Conservation (phyloP, 495 filamentous ascomycete genomes). For the Haplographium delicatum region DNA sequence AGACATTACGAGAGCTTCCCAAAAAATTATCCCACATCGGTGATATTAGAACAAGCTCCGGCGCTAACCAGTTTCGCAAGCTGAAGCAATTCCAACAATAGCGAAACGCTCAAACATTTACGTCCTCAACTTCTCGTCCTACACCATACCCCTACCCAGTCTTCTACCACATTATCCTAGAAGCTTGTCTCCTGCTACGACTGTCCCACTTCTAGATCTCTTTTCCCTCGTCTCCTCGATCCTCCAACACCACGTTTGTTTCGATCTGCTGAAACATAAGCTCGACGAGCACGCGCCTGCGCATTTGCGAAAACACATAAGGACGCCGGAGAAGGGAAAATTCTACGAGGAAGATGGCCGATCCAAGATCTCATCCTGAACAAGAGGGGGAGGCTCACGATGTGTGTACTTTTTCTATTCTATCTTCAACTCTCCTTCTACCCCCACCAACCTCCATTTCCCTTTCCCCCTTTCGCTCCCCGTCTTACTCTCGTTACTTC, state of each 20-base stretch:
- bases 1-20: too few species aligned
- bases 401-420: slow-evolving; percentile 21
- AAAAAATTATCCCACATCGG: slow-evolving; percentile 14
- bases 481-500: too few species aligned
- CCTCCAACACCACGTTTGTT: too few species aligned
- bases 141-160: background rate
- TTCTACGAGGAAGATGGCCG: slow-evolving; percentile 35
- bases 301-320: background rate
- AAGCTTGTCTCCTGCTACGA: background rate
- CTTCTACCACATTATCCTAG: background rate
- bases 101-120: background rate
- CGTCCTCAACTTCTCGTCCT: background rate
- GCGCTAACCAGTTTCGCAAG: slow-evolving; percentile 1
- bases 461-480: too few species aligned
- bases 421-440: background rate
- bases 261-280: background rate
- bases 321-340: background rate
- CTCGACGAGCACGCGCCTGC: background rate
- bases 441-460: background rate
- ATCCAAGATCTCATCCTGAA: slow-evolving; percentile 15
- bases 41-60: slow-evolving; percentile 12
- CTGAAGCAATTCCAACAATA: slow-evolving; percentile 19
- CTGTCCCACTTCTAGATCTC: background rate
- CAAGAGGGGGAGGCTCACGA: slow-evolving; percentile 39
- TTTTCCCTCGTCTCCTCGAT: too few species aligned